phyloP scores from a whole-genome alignment of 1,284 basidiomycete species.

The Ceratobasidium sp. region DNA sequence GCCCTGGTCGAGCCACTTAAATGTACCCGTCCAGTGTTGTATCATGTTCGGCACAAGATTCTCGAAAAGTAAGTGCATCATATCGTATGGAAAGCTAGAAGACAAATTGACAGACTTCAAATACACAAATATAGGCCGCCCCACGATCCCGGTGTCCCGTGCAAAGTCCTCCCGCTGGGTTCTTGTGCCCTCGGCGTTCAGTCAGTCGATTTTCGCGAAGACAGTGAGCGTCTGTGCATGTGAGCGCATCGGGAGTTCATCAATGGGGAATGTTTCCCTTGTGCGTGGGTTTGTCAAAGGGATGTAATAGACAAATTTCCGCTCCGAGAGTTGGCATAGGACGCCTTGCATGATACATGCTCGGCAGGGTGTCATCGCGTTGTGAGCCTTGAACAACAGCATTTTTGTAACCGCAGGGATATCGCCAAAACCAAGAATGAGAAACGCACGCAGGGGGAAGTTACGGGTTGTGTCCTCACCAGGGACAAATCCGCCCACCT shows the following conservation, averaged over 20 bases:
- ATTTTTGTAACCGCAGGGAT: conserved; percentile 45
- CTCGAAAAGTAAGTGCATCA: conserved; percentile 41
- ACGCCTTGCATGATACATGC: conserved; percentile 25
- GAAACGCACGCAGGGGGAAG: conserved; percentile 39
- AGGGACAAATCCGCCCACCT: conserved; percentile 19
- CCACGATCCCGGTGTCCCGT: conserved; percentile 26
- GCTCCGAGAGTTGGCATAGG: not conserved
- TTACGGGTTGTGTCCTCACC: not conserved
- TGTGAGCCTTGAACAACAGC: conserved; percentile 38
- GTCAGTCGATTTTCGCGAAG: conserved; percentile 14
- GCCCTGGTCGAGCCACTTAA: conserved; percentile 7
- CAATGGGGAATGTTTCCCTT: conserved; percentile 32
- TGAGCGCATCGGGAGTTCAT: conserved; percentile 37
- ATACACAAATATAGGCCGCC: conserved; percentile 10
- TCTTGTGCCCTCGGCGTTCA: conserved; percentile 12
- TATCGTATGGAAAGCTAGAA: conserved; percentile 40
- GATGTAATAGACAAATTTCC: conserved; percentile 16
- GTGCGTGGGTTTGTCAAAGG: conserved; percentile 17
- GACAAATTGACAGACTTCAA: conserved; percentile 54
- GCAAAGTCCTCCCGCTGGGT: not conserved
- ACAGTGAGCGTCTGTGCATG: conserved; percentile 21
- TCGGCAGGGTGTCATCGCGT: conserved; percentile 28
- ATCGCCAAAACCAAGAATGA: conserved; percentile 43
- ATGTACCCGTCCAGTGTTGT: not conserved
- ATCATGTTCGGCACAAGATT: conserved; percentile 32